A percentile compares a stretch with the other conserved stretches of the same genome.
Conservation (phyloP, 768 basidiomycete species). For the Psilocybe tampanensis region DNA sequence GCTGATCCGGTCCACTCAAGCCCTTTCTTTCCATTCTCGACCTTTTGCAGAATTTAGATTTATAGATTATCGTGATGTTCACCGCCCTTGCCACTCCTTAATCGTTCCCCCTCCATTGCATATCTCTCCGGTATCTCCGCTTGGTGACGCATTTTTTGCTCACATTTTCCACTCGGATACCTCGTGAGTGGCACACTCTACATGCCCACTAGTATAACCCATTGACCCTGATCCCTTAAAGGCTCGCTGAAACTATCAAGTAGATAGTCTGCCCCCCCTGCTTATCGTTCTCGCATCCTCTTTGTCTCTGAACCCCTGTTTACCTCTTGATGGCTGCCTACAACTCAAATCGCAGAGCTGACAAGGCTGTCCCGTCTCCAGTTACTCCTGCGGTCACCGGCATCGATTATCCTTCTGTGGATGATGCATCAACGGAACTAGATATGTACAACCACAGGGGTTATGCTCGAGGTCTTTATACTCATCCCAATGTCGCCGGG, state of each 20-base stretch:
- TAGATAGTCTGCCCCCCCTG: slow-evolving; percentile 14
- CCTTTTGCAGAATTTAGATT: slow-evolving; percentile 25
- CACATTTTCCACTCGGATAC: slow-evolving; percentile 28
- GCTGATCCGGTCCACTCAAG: slow-evolving; percentile 30
- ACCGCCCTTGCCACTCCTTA: slow-evolving; percentile 19
- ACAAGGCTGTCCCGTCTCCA: slow-evolving; percentile 35
- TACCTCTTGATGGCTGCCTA: slow-evolving; percentile 25
- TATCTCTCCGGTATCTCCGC: slow-evolving; percentile 35
- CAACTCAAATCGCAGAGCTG: slow-evolving; percentile 31
- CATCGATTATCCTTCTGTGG: slow-evolving; percentile 46
- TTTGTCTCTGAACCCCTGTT: slow-evolving; percentile 10
- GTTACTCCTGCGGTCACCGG: slow-evolving; percentile 51
- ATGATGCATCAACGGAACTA: slow-evolving; percentile 39
- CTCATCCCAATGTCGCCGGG: slow-evolving; percentile 40
- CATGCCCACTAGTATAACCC: slow-evolving; percentile 24
- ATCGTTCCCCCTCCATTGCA: slow-evolving; percentile 25
- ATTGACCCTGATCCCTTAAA: slow-evolving; percentile 31
- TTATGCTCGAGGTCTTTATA: slow-evolving; percentile 32
- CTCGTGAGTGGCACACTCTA: slow-evolving; percentile 45
- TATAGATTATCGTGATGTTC: slow-evolving; percentile 32
- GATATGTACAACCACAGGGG: slow-evolving; percentile 32
- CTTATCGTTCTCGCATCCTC: slow-evolving; percentile 21
- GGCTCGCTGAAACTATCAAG: slow-evolving; percentile 21
- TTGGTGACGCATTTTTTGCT: slow-evolving; percentile 28
- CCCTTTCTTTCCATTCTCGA: slow-evolving; percentile 27